Percentiles rank a stretch among this genome's conserved stretches.
Evolutionary conservation across 805 yeast species (phyloP).

Genomic region (Saccharomycopsis fodiens): DNA sequence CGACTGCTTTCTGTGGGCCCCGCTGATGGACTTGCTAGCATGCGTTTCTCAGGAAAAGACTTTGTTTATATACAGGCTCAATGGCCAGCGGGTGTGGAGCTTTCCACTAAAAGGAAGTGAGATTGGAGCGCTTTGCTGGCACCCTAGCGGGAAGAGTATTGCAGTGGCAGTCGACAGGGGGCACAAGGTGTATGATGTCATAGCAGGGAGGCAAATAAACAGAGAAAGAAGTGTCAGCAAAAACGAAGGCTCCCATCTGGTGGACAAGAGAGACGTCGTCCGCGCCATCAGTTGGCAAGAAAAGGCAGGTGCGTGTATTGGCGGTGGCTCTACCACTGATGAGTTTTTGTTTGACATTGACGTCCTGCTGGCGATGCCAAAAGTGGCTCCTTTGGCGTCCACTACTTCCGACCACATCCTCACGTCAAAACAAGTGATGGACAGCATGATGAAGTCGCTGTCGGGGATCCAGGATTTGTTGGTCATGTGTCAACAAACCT

Average conservation of each 20-base stretch:
- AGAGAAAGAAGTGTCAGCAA: no score
- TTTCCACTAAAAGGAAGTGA: constrained; percentile 21
- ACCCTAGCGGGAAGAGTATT: constrained; percentile 29
- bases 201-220: constrained; percentile 24
- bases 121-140: constrained; percentile 26
- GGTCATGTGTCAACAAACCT: constrained; percentile 25
- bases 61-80: constrained; percentile 45
- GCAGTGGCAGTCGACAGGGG: constrained; percentile 5
- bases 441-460: constrained; percentile 24
- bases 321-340: no score
- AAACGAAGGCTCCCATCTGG: constrained; percentile 2
- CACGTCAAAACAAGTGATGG: constrained; percentile 26
- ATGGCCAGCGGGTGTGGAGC: constrained; percentile 47
- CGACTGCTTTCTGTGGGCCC: constrained; percentile 33
- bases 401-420: constrained; percentile 20
- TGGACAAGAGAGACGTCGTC: constrained; percentile 21
- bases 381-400: constrained; percentile 27
- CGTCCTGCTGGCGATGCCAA: constrained; percentile 31
- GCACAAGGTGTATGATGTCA: constrained; percentile 27
- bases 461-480: constrained; percentile 22
- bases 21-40: constrained; percentile 45
- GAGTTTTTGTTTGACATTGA: constrained; percentile 28
- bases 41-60: constrained; percentile 38
- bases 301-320: no score
- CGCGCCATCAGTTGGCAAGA: no score